Evolutionary conservation across 768 basidiomycete species (phyloP).

Genomic region (Termitomyces sp.): DNA sequence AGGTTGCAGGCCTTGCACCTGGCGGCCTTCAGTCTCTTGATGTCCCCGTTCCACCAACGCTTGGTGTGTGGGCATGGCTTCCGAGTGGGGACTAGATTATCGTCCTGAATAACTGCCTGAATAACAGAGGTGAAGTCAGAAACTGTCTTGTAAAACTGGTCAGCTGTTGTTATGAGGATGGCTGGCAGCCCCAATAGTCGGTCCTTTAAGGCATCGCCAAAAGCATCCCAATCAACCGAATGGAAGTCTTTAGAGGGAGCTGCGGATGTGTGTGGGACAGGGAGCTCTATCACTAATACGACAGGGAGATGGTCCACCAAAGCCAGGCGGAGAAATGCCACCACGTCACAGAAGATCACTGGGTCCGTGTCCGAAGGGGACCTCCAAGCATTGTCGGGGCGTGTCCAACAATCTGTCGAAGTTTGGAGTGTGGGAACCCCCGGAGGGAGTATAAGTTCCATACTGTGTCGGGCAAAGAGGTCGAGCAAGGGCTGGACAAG

Average conservation of each 20-base stretch:
- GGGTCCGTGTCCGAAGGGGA: background rate
- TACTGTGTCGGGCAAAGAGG: background rate
- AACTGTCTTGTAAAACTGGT: no score
- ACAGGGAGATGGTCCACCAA: slow-evolving; percentile 30
- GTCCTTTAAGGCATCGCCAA: slow-evolving; percentile 8
- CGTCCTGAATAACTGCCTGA: no score
- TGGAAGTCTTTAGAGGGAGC: slow-evolving; percentile 15
- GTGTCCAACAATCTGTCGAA: background rate
- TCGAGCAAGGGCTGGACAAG: background rate
- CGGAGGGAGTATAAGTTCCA: background rate
- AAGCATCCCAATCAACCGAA: slow-evolving; percentile 16
- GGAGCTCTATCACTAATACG: slow-evolving; percentile 16
- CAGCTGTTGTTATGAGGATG: no score
- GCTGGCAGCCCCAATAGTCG: no score
- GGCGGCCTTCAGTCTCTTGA: no score
- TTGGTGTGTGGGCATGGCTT: no score
- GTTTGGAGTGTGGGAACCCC: background rate
- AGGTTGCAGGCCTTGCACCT: no score
- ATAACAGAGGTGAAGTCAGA: no score
- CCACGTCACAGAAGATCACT: background rate
- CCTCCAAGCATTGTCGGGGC: slow-evolving; percentile 1
- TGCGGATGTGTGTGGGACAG: background rate
- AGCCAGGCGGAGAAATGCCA: background rate
- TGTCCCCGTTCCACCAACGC: no score
- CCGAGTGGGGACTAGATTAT: no score